Evolutionary conservation across 2,329 filamentous ascomycete species (phyloP).

Genomic region (Huntiella moniliformis): DNA sequence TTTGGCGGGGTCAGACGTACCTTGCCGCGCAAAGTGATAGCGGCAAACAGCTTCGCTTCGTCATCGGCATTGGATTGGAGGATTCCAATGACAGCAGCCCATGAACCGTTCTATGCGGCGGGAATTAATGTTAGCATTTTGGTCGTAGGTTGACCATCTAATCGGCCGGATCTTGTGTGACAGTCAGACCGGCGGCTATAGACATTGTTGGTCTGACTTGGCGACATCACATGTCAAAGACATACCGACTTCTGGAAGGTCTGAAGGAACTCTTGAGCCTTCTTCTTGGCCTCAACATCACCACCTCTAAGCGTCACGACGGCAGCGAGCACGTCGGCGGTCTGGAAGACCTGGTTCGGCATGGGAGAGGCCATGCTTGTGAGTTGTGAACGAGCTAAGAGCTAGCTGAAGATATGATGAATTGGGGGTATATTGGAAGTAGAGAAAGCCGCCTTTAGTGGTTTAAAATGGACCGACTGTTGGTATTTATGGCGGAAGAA

Average conservation of each 20-base stretch:
- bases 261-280: conserved; percentile 80
- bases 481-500: too few relatives aligned
- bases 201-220: conserved; percentile 2
- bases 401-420: too few relatives aligned
- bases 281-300: conserved; percentile 65
- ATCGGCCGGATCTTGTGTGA: too few relatives aligned
- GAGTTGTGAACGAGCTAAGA: background rate
- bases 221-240: conserved; percentile 2
- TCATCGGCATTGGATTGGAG: conserved; percentile 64
- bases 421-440: too few relatives aligned
- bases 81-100: conserved; percentile 73
- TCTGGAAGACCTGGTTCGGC: conserved; percentile 49
- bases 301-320: conserved; percentile 82
- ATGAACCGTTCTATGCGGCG: conserved; percentile 57
- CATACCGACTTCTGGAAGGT: conserved; percentile 92
- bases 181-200: background rate
- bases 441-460: too few relatives aligned
- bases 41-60: conserved; percentile 85
- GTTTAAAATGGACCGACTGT: too few relatives aligned
- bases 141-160: too few relatives aligned
- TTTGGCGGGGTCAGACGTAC: conserved; percentile 26
- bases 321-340: conserved; percentile 58
- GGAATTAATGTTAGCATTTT: too few relatives aligned
- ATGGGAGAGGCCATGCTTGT: conserved; percentile 8
- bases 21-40: conserved; percentile 95